These are phyloP conservation scores for Leccinum truebloodii DNA, from an alignment of 768 basidiomycete genomes.

Conservation along the genomic window DNA sequence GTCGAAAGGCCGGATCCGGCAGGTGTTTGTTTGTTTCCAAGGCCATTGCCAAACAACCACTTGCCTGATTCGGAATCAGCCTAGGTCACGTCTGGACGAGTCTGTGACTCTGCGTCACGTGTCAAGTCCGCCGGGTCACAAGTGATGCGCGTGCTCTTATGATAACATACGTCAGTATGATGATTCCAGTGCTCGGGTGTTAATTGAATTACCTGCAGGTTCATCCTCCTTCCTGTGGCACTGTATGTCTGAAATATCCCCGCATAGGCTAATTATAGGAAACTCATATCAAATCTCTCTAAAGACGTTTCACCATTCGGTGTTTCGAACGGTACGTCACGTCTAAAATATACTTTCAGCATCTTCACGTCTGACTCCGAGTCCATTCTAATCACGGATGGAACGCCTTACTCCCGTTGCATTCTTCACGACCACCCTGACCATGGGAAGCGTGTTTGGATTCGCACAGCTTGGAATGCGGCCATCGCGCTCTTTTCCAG, in stretches of 20 bases:
- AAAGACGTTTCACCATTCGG: not conserved
- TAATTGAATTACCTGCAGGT: not conserved
- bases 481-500: not conserved
- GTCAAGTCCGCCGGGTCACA: not conserved
- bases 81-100: not conserved
- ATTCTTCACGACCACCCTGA: conserved; percentile 15
- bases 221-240: conserved; percentile 9
- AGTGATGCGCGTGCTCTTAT: not conserved
- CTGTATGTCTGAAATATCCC: conserved; percentile 11
- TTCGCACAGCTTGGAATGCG: conserved; percentile 1
- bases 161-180: not conserved
- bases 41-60: conserved; percentile 30
- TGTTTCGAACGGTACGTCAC: not conserved
- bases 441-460: conserved; percentile 14
- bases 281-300: conserved; percentile 3
- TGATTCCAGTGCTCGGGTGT: not conserved
- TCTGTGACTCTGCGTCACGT: not conserved
- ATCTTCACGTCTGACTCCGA: not conserved
- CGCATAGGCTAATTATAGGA: not conserved
- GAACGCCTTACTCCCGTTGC: not conserved
- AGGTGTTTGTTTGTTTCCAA: conserved; percentile 32
- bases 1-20: conserved; percentile 12
- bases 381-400: conserved; percentile 15
- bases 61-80: conserved; percentile 4
- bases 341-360: not conserved